Evolutionary conservation across 257 asterid species (phyloP), one percentile per base, ranked within the genome.

Genomic region (Solanum neorickii): DNA sequence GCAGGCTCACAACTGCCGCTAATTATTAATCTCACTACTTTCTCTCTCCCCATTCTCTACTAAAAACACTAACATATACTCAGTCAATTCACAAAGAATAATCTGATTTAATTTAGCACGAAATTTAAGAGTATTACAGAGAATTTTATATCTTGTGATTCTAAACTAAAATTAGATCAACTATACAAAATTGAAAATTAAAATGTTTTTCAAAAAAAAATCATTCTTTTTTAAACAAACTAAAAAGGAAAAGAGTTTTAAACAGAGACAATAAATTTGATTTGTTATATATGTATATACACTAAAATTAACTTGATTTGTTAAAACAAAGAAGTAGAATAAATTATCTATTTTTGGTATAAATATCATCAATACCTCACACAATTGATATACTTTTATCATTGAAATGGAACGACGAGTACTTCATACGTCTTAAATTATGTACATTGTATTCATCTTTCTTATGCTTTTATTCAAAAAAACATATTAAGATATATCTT

Each of bases 1-100:
- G 97, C 93, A 91, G 92, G 91, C 92, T 93, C 91, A 88, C 52
- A 37, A 42, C 86, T 89, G 91, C 88, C 92, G 87, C 92, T 89
- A 84, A 86, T 78, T 74, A 82, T 29, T 37, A 33, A 14, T 68
- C 66, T 39, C 42, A 73, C 49, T 73, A 20, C 9, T 73, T 9
- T 62, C 62, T 83, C 31, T 56, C 65, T 56, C n/a, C 12, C 65
- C 3, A 56, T 5, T 56, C 78, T 83, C 29, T 9, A 2, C 69
- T 4, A 62, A 62, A 23, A 62, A 62, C 29, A 2, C 31, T 23
- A 23, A 62, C n/a, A 23, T 62, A 62, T 62, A 62, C 14, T 5
- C 1, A 0, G 1, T 37, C 7, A 2, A 1, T 35, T 5, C 1
- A 35, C 7, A 35, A 35, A 35, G 1, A 35, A 4, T 4, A 5